Evolutionary conservation across 2,329 filamentous ascomycete species (phyloP), one percentile per base, ranked within the genome.

Genomic region (Aspergillus sp.): DNA sequence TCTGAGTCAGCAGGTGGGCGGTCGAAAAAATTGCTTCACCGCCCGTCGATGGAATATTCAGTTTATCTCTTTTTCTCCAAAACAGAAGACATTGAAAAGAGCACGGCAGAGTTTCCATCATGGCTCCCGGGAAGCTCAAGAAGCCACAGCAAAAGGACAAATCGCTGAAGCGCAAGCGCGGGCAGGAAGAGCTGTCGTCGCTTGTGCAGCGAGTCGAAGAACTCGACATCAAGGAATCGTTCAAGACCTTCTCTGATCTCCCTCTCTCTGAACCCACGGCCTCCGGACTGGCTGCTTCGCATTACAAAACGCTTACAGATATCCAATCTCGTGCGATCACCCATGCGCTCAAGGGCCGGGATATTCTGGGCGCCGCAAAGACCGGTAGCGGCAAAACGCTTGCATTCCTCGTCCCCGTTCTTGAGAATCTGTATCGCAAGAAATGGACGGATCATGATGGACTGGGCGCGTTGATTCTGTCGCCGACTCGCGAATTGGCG

Each of bases 361-460:
- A 98, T 66, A 87, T 98, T 37, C 82, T 98, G 37, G 93, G 90
- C 38, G 93, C 93, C 4, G 93, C 93, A 37, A 96, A 95, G 71
- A 97, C 91, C 0, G 91, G 91, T 45, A 94, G 88, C 64, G 91
- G 91, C 62, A 97, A 97, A 75, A 97, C 91, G 0, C 77, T 98
- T 20, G 88, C 93, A 0, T 98, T 98, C 66, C 73, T 98, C 6
- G 75, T 97, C 2, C 93, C 93, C 1, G 85, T 97, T 0, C 79
- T 98, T 44, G 93, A 98, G 69, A 94, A 91, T 60, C 79, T 98
- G 2, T 93, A 95, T 68, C 84, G 90, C 45, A 82, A 84, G 48
- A 87, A 85, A 77, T 96, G 90, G 84, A 87, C 93, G 13, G 88
- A 95, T 60, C 79, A 84, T 58, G 93, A 98, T 70, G 93, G 93